Evolutionary conservation across 495 filamentous ascomycete species (phyloP), one percentile per base, ranked within the genome.

Genomic region (Cairneyella variabilis): DNA sequence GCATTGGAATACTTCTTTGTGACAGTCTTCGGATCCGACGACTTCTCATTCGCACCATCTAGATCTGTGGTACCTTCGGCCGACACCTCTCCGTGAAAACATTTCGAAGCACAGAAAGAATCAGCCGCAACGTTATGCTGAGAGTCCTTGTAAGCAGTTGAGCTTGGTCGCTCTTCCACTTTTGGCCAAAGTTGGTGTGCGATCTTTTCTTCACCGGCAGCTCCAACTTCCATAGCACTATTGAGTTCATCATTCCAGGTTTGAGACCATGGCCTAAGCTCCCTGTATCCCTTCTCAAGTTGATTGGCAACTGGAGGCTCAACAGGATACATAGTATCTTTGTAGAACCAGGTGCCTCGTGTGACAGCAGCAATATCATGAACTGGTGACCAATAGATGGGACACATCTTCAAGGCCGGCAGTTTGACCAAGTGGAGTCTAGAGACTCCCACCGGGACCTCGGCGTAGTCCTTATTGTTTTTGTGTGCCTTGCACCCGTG

Each of bases 331-430:
- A 97, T 95, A 3, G 89, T 90, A 62, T 96, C 90, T 63, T 84
- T 86, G 67, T 97, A 97, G 64, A 98, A 97, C 93, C 93, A 98
- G 0, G 93, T 97, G 1, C 88, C 91, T 36, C 93, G 80, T 62
- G 88, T 71, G 7, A 97, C 91, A 9, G 76, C 74, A 8, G 89
- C 85, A 14, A 96, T 78, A 63, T 98, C 93, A 57, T 95, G 88
- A 18, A 97, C 78, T n/a, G 93, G 92, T 28, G 84, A 90, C 93
- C 93, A 98, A 61, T 98, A 98, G 36, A 97, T 97, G 0, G 93
- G 93, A 65, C 91, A 86, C 91, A 98, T 97, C 70, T 88, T 69
- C 10, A 85, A 66, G 6, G 69, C 65, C 12, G 75, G 77, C n/a
- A 84, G 63, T 25, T 77, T 67, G 3, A 83, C 77, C 20, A 81